Conservation (phyloP, 306 rosid genomes). For the Datisca glomerata region DNA sequence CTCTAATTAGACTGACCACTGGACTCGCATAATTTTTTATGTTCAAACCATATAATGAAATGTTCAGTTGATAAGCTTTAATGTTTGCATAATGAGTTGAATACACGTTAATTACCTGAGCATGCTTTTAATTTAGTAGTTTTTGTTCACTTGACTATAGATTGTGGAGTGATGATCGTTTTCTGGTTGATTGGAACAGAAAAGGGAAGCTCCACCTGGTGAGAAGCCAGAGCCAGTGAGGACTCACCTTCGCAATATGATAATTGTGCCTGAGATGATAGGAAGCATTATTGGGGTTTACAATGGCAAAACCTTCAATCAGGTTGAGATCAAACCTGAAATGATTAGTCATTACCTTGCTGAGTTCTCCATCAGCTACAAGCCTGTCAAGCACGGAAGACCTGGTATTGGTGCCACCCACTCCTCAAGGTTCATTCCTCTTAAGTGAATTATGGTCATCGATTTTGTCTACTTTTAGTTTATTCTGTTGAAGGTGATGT, state of each 20-base stretch:
- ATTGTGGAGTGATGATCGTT: too few relatives aligned
- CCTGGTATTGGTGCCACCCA: conserved; percentile 99
- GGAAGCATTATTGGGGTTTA: conserved; percentile 76
- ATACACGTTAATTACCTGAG: too few relatives aligned
- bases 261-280: conserved; percentile 75
- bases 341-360: conserved; percentile 87
- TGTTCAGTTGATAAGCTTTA: too few relatives aligned
- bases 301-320: conserved; percentile 79
- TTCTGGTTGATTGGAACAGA: conserved; percentile 14
- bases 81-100: too few relatives aligned
- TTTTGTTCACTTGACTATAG: too few relatives aligned
- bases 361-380: conserved; percentile 80
- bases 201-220: conserved; percentile 85
- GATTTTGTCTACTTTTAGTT: too few relatives aligned
- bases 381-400: conserved; percentile 95
- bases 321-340: conserved; percentile 81
- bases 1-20: too few relatives aligned
- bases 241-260: conserved; percentile 82
- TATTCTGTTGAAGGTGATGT: background rate
- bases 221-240: conserved; percentile 89
- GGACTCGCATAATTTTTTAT: too few relatives aligned
- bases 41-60: too few relatives aligned
- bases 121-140: too few relatives aligned
- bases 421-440: conserved; percentile 93
- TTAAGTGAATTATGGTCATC: conserved; percentile 60